Base-by-base conservation (phyloP, 257 asterid species). In the Nicotiana benthamiana region DNA sequence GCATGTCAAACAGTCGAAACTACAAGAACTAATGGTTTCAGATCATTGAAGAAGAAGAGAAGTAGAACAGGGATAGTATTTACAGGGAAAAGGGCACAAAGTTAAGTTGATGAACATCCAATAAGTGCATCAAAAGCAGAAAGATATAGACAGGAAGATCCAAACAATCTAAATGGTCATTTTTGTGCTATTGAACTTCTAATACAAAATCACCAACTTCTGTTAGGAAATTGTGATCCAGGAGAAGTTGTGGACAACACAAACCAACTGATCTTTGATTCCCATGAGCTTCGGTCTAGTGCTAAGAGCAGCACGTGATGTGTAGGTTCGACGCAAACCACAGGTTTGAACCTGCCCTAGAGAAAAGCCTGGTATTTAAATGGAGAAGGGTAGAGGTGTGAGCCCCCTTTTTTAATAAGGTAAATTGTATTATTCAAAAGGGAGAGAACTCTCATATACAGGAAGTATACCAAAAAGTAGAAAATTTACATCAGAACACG, bases 21-120 rank as follows among this genome's bases (percentile, higher is more conserved):
- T 70, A 59, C 54, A 70, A 70, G 77, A 70, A 43, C 77, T 43
- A 70, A 70, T 43, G 51, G 20, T 43, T 70, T 68, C 56, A 60
- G 11, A 43, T 57, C 8, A 57, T 46, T 22, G 77, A 43, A 46
- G 77, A 70, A 70, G 77, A 43, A 70, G 48, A 40, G 48, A 68
- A 40, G 56, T 22, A 70, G 77, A 57, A 6, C 36, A 70, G 16
- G 77, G 77, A 70, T 13, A 6, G 77, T 22, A 27, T 24, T 43
- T 15, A 70, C 22, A 70, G 20, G 59, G 16, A 70, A 22, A 46
- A 20, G 26, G 77, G 36, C 77, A 70, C 22, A 70, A 70, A 22
- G 22, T 70, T 43, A 56, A 70, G 36, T 28, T 22, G 22, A 13
- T 40, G 57, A 22, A 20, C 24, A 40, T 2, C 52, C 46, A 40